Evolutionary conservation across 2,329 filamentous ascomycete species (phyloP), one percentile per base, ranked within the genome.

Genomic region (Xenosphaeropsis pyriputrescens): DNA sequence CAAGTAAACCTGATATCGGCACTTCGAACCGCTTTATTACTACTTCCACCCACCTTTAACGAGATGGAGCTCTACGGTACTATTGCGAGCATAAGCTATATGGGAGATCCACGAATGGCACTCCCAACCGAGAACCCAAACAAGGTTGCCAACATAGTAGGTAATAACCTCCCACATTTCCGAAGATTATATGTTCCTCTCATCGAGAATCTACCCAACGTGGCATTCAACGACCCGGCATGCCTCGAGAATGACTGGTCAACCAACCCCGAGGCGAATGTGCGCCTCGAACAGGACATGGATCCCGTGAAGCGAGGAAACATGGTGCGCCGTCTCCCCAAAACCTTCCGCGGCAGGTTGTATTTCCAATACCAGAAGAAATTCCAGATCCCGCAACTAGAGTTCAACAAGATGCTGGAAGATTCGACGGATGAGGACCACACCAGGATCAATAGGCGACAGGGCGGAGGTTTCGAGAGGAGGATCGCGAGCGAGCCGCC

Each of bases 351-450:
- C 29, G 75, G 82, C 38, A 88, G 85, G 41, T 65, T 98, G 0
- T 98, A 98, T 62, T 94, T 94, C 58, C 78, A 88, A 51, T 98
- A 95, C 57, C 88, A 94, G 57, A 78, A 80, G 55, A 89, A 93
- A 52, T 93, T 88, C 51, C 71, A 73, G 39, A 91, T 98, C 32
- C 85, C 89, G 0, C 76, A 77, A 13, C 70, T 73, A 4, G 85
- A 94, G 39, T 98, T 94, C 57, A 67, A 83, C 50, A 70, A 75
- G 50, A 88, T 96, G 76, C 79, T 95, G 58, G 71, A 84, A 41
- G 72, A 75, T n/a, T 74, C 70, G 32, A 72, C 70, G 39, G 81
- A 91, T 39, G 79, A 84, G 50, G 72, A 80, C 39, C 70, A 76
- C 1, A 65, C 67, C 14, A 67, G 76, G 12, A 77, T 93, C 51